Conservation (phyloP, 2,329 filamentous ascomycete genomes). For the Aspergillus amoenus region DNA sequence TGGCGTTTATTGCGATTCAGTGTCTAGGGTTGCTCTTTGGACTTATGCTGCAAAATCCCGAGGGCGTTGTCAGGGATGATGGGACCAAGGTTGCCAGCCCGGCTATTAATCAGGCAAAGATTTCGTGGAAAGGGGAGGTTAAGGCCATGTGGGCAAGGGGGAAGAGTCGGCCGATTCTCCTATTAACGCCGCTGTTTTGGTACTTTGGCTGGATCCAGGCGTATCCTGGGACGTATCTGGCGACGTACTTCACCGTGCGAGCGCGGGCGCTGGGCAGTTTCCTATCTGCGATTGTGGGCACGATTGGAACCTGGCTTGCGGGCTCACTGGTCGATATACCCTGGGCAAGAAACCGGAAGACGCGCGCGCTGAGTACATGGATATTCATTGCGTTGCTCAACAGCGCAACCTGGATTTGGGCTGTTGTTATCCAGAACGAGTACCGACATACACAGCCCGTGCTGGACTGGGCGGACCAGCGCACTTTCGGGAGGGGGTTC, state of each 20-base stretch:
- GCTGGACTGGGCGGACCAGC: constrained; percentile 46
- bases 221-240: constrained; percentile 44
- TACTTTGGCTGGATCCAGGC: constrained; percentile 38
- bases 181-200: constrained; percentile 38
- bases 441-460: constrained; percentile 44
- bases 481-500: constrained; percentile 44
- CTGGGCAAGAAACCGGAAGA: constrained; percentile 40
- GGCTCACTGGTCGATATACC: constrained; percentile 39
- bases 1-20: constrained; percentile 50
- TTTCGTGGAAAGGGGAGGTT: constrained; percentile 31
- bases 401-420: constrained; percentile 50
- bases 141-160: constrained; percentile 38
- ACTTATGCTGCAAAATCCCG: constrained; percentile 45
- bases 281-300: constrained; percentile 42
- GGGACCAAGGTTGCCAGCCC: constrained; percentile 23
- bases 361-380: constrained; percentile 42
- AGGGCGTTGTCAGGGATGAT: constrained; percentile 47
- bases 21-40: constrained; percentile 46
- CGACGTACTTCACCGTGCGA: constrained; percentile 45
- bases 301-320: constrained; percentile 38
- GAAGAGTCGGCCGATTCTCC: constrained; percentile 32
- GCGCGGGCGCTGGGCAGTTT: constrained; percentile 40
- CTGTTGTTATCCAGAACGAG: constrained; percentile 48
- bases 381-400: constrained; percentile 44
- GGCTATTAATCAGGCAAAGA: not conserved